Percentiles rank a stretch among this genome's conserved stretches.
Evolutionary conservation across 805 yeast genomes (phyloP).

Genomic region (Zygoascus flipseniorum): DNA sequence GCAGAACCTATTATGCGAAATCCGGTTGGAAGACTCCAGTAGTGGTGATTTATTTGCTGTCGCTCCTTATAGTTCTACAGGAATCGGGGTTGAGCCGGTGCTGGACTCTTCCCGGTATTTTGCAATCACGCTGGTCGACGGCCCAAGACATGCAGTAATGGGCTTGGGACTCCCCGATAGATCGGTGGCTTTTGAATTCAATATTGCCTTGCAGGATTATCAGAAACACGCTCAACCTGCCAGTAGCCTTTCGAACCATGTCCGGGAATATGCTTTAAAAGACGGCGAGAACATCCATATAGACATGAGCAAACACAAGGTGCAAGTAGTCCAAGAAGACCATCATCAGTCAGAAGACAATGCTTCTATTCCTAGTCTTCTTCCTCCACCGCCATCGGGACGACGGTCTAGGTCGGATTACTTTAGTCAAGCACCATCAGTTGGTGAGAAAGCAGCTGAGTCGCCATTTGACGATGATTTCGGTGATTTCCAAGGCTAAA

Average conservation of each 20-base stretch:
- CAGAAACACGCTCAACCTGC: conserved; percentile 15
- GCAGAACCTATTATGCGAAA: conserved; percentile 17
- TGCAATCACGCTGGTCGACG: conserved; percentile 29
- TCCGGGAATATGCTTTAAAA: conserved; percentile 20
- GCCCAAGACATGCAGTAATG: conserved; percentile 30
- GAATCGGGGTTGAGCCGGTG: conserved; percentile 27
- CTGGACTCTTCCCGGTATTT: conserved; percentile 29
- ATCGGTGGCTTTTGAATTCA: conserved; percentile 30
- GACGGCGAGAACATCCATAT: conserved; percentile 21
- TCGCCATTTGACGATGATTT: conserved; percentile 27
- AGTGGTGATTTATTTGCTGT: conserved; percentile 30
- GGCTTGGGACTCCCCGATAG: conserved; percentile 35
- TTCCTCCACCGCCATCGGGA: conserved; percentile 24
- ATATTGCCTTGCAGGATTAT: conserved; percentile 30
- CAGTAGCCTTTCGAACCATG: not conserved
- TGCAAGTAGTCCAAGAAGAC: not conserved
- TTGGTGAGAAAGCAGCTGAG: not conserved
- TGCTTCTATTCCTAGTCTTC: conserved; percentile 14
- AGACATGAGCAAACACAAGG: conserved; percentile 10
- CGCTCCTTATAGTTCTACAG: conserved; percentile 28
- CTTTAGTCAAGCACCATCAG: not conserved
- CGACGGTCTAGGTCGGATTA: conserved; percentile 5
- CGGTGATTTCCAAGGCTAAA: conserved; percentile 26
- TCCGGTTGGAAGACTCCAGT: conserved; percentile 24
- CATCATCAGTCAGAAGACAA: not conserved